Conservation (phyloP, 2,329 filamentous ascomycete genomes). For the Fonsecaea monophora region DNA sequence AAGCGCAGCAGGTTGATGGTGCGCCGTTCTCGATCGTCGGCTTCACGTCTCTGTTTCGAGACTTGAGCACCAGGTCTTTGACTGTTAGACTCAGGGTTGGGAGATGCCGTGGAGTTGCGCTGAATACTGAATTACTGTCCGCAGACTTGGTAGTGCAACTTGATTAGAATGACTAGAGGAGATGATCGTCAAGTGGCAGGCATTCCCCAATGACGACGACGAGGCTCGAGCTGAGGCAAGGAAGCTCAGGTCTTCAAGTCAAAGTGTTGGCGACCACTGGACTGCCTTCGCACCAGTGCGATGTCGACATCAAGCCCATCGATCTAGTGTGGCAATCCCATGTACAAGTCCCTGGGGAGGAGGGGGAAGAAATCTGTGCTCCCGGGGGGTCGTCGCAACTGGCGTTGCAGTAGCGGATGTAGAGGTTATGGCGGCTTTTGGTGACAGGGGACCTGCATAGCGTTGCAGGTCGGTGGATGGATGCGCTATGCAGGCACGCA, state of each 20-base stretch:
- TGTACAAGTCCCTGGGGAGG: not conserved
- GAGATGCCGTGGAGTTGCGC: not conserved
- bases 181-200: not conserved
- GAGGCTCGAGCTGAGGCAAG: not conserved
- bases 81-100: not conserved
- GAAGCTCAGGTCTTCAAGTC: not conserved
- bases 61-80: not conserved
- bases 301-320: not conserved
- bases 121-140: not conserved
- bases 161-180: not conserved
- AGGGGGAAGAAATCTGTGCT: not conserved
- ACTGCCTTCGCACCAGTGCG: not conserved
- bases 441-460: constrained; percentile 7
- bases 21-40: not conserved
- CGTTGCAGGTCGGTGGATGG: constrained; percentile 1
- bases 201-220: not conserved
- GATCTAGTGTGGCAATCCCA: not conserved
- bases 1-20: not conserved
- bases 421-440: not conserved
- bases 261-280: not conserved
- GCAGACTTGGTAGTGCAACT: not conserved
- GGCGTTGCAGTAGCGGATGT: constrained; percentile 4
- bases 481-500: not conserved
- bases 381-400: not conserved
- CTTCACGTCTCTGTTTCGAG: not conserved